These are phyloP conservation scores for Echria macrotheca DNA, from an alignment of 495 filamentous ascomycete species.

Conservation along the genomic window DNA sequence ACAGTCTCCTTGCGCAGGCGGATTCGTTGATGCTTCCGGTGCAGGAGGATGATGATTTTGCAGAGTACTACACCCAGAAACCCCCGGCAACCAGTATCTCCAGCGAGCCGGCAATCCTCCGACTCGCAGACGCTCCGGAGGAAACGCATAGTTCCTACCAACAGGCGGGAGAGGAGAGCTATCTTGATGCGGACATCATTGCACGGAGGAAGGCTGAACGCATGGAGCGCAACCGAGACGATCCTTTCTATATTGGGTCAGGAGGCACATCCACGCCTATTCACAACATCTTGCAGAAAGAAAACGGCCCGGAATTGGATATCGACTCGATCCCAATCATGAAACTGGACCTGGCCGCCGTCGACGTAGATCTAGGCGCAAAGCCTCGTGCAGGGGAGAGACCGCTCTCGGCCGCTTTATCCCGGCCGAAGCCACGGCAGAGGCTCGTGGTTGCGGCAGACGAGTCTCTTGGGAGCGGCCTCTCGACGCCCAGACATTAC, in stretches of 20 bases:
- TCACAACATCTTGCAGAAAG: constrained; percentile 61
- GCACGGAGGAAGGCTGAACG: constrained; percentile 63
- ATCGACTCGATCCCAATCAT: constrained; percentile 94
- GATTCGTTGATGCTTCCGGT: constrained; percentile 49
- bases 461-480: constrained; percentile 48
- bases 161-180: constrained; percentile 47
- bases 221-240: constrained; percentile 75
- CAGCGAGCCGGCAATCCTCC: constrained; percentile 47
- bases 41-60: constrained; percentile 57
- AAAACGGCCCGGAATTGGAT: constrained; percentile 71
- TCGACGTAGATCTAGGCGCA: constrained; percentile 21
- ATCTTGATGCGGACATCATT: constrained; percentile 57
- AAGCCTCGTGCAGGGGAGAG: not conserved
- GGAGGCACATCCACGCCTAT: constrained; percentile 57
- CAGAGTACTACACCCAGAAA: constrained; percentile 66
- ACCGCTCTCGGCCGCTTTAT: not conserved
- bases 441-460: constrained; percentile 58
- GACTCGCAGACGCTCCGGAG: constrained; percentile 37
- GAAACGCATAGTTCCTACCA: constrained; percentile 59
- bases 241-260: constrained; percentile 87
- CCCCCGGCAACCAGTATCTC: constrained; percentile 34
- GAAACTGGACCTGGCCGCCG: constrained; percentile 67
- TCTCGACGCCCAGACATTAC: constrained; percentile 39
- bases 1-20: constrained; percentile 54
- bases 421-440: constrained; percentile 33